phyloP scores from a whole-genome alignment of 208 protist genomes.

The Trypanosoma boissoni region DNA sequence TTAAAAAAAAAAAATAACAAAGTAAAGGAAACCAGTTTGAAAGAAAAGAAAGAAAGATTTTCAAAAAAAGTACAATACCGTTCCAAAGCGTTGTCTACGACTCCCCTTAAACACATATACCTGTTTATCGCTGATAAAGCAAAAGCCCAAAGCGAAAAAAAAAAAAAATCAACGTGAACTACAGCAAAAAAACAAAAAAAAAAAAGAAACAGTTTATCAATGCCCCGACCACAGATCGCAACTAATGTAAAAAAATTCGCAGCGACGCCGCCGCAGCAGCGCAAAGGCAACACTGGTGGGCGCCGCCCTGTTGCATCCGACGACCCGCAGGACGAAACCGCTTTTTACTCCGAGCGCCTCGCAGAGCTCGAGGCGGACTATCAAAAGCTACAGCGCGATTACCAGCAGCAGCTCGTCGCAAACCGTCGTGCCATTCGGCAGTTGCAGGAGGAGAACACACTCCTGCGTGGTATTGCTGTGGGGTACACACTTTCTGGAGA shows the following conservation, averaged over 20 bases:
- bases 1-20: constrained; percentile 4
- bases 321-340: constrained; percentile 5
- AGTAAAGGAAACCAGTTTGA: background rate
- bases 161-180: background rate
- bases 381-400: constrained; percentile 31
- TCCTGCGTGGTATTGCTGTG: constrained; percentile 50
- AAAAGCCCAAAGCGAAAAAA: background rate
- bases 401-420: constrained; percentile 30
- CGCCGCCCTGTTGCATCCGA: constrained; percentile 15
- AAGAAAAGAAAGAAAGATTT: background rate
- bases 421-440: constrained; percentile 48
- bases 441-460: constrained; percentile 60
- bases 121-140: background rate
- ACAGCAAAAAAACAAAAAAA: constrained; percentile 1
- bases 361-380: constrained; percentile 39
- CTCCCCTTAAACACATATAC: background rate
- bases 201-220: background rate
- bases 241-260: background rate
- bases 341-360: constrained; percentile 40
- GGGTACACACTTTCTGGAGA: constrained; percentile 15
- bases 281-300: constrained; percentile 3
- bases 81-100: background rate
- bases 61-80: background rate
- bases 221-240: constrained; percentile 9
- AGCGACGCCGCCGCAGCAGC: background rate